Evolutionary conservation across 108 stramenopile species (phyloP).

Genomic region (Aurantiochytrium sp.): DNA sequence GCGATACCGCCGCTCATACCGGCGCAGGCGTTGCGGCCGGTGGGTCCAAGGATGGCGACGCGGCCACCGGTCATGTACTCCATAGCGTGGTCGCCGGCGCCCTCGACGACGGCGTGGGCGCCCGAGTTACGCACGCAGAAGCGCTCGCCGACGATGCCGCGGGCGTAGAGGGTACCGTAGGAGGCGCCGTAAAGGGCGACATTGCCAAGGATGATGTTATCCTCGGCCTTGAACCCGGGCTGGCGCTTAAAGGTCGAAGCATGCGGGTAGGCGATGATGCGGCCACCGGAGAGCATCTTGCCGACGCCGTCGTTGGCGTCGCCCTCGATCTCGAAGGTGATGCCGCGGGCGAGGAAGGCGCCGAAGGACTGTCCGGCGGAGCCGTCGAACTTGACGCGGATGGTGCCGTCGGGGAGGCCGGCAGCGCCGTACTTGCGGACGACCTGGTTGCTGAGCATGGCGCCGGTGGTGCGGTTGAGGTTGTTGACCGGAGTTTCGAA

Average conservation of each 20-base stretch:
- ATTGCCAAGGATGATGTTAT: constrained; percentile 90
- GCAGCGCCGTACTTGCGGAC: constrained; percentile 78
- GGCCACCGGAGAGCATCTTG: constrained; percentile 94
- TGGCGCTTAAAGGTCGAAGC: constrained; percentile 33
- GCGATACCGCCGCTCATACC: constrained; percentile 97
- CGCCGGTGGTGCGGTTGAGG: constrained; percentile 86
- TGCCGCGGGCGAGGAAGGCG: constrained; percentile 86
- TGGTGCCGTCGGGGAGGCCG: constrained; percentile 91
- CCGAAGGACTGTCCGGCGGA: constrained; percentile 91
- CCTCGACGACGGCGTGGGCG: constrained; percentile 90
- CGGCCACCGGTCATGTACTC: constrained; percentile 98
- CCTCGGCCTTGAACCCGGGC: constrained; percentile 75
- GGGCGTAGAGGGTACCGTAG: constrained; percentile 87
- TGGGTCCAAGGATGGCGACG: constrained; percentile 82
- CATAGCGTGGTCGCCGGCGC: constrained; percentile 92
- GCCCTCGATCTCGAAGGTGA: constrained; percentile 83
- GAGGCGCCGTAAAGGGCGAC: constrained; percentile 92
- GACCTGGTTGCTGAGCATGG: constrained; percentile 86
- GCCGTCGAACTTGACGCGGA: constrained; percentile 80
- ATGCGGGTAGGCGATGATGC: constrained; percentile 80
- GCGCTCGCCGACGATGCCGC: constrained; percentile 91
- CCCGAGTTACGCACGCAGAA: constrained; percentile 97
- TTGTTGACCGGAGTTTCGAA: constrained; percentile 76
- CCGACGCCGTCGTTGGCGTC: constrained; percentile 96
- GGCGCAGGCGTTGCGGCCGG: constrained; percentile 95